These are phyloP conservation scores for Orbilia oligospora DNA, from an alignment of 2,329 filamentous ascomycete species.

Conservation along the genomic window DNA sequence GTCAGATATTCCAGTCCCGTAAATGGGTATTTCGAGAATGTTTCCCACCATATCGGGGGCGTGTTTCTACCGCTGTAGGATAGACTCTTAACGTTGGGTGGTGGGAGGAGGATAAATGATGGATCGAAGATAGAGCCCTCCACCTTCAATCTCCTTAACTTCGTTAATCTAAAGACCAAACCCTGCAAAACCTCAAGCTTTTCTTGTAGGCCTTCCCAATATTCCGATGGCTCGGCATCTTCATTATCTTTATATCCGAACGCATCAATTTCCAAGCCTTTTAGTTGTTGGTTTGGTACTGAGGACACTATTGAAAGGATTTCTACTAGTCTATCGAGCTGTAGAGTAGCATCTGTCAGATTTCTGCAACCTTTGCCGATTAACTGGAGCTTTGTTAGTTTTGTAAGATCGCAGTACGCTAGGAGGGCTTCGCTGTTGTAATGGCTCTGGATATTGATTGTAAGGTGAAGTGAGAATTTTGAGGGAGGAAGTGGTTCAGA, in stretches of 20 bases:
- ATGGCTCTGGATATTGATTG: not conserved
- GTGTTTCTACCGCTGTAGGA: not conserved
- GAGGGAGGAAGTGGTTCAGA: not conserved
- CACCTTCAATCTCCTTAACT: not conserved
- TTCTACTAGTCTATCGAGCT: not conserved
- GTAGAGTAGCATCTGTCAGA: not conserved
- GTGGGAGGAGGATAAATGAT: constrained; percentile 19
- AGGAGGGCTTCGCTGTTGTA: not conserved
- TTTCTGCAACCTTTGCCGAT: not conserved
- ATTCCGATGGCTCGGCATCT: too few relatives aligned
- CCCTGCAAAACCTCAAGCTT: not conserved
- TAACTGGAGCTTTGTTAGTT: not conserved
- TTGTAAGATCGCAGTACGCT: constrained; percentile 9
- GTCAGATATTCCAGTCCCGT: not conserved
- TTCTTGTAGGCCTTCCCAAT: not conserved
- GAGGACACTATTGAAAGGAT: not conserved
- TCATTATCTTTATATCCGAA: not conserved
- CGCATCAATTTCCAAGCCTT: not conserved
- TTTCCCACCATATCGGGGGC: not conserved
- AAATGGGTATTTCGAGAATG: constrained; percentile 8
- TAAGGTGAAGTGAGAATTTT: constrained; percentile 4
- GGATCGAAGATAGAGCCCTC: not conserved
- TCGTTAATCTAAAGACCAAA: not conserved
- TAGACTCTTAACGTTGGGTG: not conserved
- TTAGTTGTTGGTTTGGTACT: not conserved